Base-by-base conservation (phyloP, 2,329 filamentous ascomycete genomes). In the Xylariaceae sp. region DNA sequence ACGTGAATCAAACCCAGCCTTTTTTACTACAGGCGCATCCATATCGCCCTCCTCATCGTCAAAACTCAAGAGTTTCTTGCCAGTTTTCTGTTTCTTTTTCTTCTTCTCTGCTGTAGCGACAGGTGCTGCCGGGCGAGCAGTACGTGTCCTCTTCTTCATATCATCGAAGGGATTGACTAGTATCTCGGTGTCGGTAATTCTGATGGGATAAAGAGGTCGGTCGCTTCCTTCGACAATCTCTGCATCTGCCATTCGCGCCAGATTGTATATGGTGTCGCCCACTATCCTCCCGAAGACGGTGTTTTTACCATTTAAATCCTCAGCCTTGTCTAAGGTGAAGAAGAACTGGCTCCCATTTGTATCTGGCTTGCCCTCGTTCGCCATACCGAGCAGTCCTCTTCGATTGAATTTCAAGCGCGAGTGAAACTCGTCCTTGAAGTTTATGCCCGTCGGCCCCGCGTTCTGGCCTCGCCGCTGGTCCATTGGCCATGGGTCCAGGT, bases 321-420 rank as follows among this genome's bases (percentile, higher is more conserved):
- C 85, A 21, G 92, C 79, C 67, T 87, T 91, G 59, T 84, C 91
- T 49, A 99, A 74, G 0, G 94, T 97, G 57, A 99, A 86, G 75
- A 99, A 99, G 77, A 97, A 97, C 71, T 99, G 94, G 70, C 90
- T 96, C 32, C 90, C 89, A 73, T 97, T 97, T 51, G 88, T 88
- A 65, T 92, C 79, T 29, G 81, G 80, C 48, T 74, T 75, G 43
- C 91, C 86, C 57, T 88, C 87, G 71, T 97, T 97, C 26, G 94
- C 94, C 91, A 97, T 96, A n/a, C 89, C 94, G 63, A 99, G 73
- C 63, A 97, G 74, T 0, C 94, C 94, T 56, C 94, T 80, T 45
- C 94, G 80, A 65, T 95, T 97, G 77, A 94, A 97, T 70, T 95
- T 95, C 61, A 99, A 77, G 30, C 94, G 81, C 63, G 87, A 90